Conservation (phyloP, 1,139 yeast species). For the Lodderomyces beijingensis region DNA sequence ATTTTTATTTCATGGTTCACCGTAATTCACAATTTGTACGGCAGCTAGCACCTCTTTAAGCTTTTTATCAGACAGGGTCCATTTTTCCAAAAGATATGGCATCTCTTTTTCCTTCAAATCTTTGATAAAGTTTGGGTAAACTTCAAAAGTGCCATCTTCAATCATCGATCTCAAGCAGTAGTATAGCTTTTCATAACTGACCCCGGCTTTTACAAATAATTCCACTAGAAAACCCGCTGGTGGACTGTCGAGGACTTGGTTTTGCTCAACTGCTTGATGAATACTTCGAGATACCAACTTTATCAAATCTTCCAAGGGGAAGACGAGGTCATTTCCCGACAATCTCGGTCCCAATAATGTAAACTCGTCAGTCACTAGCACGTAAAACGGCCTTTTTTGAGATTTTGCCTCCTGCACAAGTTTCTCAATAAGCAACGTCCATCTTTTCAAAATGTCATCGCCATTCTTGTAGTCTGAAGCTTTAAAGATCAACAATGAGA, state of each 20-base stretch:
- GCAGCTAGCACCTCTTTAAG: conserved; percentile 50
- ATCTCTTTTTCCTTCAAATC: conserved; percentile 46
- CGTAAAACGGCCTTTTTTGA: conserved; percentile 35
- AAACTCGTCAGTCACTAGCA: conserved; percentile 35
- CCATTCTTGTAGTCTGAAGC: conserved; percentile 75
- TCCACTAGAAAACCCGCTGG: conserved; percentile 49
- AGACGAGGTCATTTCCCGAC: conserved; percentile 60
- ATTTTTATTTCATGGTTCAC: conserved; percentile 18
- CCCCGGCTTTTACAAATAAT: conserved; percentile 73
- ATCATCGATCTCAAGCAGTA: conserved; percentile 63
- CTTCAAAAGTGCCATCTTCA: conserved; percentile 51
- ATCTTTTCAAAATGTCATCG: conserved; percentile 67
- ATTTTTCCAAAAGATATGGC: conserved; percentile 55
- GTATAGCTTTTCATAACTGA: conserved; percentile 65
- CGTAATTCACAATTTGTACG: conserved; percentile 28
- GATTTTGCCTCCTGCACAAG: conserved; percentile 31
- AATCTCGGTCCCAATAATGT: conserved; percentile 41
- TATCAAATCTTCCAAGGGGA: conserved; percentile 72
- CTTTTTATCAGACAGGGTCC: conserved; percentile 64
- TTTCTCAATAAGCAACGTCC: conserved; percentile 60
- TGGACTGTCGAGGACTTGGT: conserved; percentile 40
- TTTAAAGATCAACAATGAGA: conserved; percentile 74
- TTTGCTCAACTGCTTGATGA: conserved; percentile 32
- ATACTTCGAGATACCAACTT: conserved; percentile 49
- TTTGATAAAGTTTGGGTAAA: conserved; percentile 42